These are phyloP conservation scores for Stygiomarasmius scandens DNA, from an alignment of 1,284 basidiomycete species.

Conservation along the genomic window DNA sequence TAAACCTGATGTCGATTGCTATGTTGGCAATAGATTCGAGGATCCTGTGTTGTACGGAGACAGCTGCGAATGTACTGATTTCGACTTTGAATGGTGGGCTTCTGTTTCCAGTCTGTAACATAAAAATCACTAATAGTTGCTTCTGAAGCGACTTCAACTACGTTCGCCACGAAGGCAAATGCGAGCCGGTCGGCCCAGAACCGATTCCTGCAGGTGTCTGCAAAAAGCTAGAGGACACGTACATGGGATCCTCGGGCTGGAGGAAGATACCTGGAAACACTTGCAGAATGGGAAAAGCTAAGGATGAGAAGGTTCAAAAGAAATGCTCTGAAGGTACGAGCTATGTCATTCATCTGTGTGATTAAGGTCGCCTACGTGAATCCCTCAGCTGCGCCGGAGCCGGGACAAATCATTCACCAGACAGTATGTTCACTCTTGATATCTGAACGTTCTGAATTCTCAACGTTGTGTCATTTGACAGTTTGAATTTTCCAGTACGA, in stretches of 20 bases:
- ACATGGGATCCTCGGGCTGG: constrained; percentile 90
- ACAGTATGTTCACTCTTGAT: constrained; percentile 28
- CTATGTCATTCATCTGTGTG: not conserved
- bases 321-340: constrained; percentile 69
- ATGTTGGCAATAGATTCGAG: constrained; percentile 89
- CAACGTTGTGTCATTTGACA: not conserved
- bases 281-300: constrained; percentile 73
- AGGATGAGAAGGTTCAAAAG: constrained; percentile 74
- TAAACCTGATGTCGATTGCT: constrained; percentile 85
- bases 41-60: constrained; percentile 87
- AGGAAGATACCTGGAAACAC: constrained; percentile 93
- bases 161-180: constrained; percentile 70
- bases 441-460: not conserved
- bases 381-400: too few relatives aligned
- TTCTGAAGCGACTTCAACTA: constrained; percentile 83
- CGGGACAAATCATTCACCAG: constrained; percentile 72
- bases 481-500: constrained; percentile 72
- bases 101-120: not conserved
- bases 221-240: constrained; percentile 61
- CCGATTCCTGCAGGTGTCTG: constrained; percentile 84
- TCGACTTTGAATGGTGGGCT: constrained; percentile 91
- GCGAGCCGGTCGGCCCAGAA: constrained; percentile 84
- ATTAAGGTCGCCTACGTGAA: too few relatives aligned
- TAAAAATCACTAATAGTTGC: too few relatives aligned
- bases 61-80: constrained; percentile 80